Conservation (phyloP, 2,329 filamentous ascomycete species). For the Fonsecaea nubica region DNA sequence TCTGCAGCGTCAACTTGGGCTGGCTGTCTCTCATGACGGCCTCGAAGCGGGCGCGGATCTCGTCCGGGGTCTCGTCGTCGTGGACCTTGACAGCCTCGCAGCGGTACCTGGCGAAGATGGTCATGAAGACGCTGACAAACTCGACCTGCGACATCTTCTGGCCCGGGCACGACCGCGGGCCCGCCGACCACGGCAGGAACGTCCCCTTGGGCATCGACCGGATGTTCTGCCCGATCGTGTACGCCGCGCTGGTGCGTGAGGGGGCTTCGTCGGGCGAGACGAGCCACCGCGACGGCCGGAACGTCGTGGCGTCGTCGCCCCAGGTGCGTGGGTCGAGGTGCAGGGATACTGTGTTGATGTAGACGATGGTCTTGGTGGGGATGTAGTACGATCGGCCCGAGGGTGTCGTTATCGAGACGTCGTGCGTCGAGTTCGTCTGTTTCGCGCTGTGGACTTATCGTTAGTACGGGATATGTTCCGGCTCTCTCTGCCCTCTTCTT, state of each 20-base stretch:
- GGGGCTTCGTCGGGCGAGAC: slow-evolving; percentile 29
- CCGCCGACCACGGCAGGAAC: slow-evolving; percentile 58
- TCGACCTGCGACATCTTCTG: slow-evolving; percentile 64
- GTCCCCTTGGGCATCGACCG: slow-evolving; percentile 48
- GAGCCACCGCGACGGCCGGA: slow-evolving; percentile 53
- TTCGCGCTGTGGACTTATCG: slow-evolving; percentile 40
- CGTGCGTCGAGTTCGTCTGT: slow-evolving; percentile 40
- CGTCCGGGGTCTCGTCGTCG: slow-evolving; percentile 39
- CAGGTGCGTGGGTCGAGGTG: slow-evolving; percentile 41
- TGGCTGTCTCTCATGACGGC: slow-evolving; percentile 41
- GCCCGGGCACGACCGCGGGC: slow-evolving; percentile 60
- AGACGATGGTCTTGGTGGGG: slow-evolving; percentile 45
- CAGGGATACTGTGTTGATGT: slow-evolving; percentile 46
- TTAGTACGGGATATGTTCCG: not conserved
- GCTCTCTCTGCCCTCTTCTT: too few species aligned
- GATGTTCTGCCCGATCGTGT: slow-evolving; percentile 40
- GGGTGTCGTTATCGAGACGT: slow-evolving; percentile 43
- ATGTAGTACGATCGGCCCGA: slow-evolving; percentile 43
- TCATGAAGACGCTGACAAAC: slow-evolving; percentile 56
- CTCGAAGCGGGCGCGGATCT: slow-evolving; percentile 38
- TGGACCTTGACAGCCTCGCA: slow-evolving; percentile 37
- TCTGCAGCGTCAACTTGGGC: slow-evolving; percentile 44
- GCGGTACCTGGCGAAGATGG: slow-evolving; percentile 45
- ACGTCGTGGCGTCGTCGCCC: slow-evolving; percentile 46
- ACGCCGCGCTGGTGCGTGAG: slow-evolving; percentile 7